Evolutionary conservation across 2,329 filamentous ascomycete species (phyloP), one percentile per base, ranked within the genome.

Genomic region (Fusarium concolor): DNA sequence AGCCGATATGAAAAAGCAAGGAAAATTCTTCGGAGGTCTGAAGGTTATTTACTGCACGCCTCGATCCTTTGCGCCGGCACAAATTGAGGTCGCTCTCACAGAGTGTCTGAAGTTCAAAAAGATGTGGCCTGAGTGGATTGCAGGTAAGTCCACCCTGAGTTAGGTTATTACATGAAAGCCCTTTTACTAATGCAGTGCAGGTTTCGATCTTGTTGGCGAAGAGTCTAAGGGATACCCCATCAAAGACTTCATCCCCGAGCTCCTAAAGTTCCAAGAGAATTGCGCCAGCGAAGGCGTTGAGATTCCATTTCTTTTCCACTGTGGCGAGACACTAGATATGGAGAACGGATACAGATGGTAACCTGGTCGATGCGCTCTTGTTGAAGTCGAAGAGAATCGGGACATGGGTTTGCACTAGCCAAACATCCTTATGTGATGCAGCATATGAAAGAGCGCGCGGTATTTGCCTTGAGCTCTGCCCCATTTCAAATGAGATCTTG

Each of bases 281-380:
- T 92, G 90, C 77, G 72, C 78, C 7, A 58, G 68, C 2, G 75
- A 81, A 1, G 71, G 74, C 1, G 61, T 90, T 6, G 82, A 88
- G 0, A 90, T 93, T 4, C 91, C 91, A 0, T 92, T 93, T 72
- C 80, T 93, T 38, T 92, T 93, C 72, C 91, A 94, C 78, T 92
- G 91, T 67, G 91, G 91, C 24, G 91, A 94, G 79, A 92, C 91
- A 2, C 81, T 92, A 6, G 88, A 92, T 29, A 84, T 86, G 10
- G 90, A n/a, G 90, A 37, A 85, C 84, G 24, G 85, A 88, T 7
- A 84, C 85, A 2, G 89, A 93, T 66, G 88, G 85, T 18, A 94
- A 93, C 74, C 80, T 94, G 0, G 82, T 89, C 49, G 90, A 92
- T 65, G 89, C 91, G 6, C 83, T 92, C 3, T 78, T 90, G 2